A percentile compares a stretch with the other conserved stretches of the same genome.
Evolutionary conservation across 371 early-diverging fungal species (phyloP).

Genomic region (Dipsacomyces acuminosporus): DNA sequence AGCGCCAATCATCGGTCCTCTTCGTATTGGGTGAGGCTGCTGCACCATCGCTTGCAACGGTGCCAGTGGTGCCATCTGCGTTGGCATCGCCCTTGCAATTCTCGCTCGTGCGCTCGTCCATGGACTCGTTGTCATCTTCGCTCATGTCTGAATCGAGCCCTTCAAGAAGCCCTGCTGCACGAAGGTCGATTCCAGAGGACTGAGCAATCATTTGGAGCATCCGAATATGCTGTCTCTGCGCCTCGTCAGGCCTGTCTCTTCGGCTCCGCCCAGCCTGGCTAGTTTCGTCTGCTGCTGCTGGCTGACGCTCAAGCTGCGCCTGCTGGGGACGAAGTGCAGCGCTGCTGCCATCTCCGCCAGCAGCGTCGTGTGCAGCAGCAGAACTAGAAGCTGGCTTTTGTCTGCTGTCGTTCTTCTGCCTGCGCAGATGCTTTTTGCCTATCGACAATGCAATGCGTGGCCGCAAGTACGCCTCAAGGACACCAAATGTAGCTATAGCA

Average conservation of each 20-base stretch:
- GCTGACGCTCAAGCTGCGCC: slow-evolving; percentile 10
- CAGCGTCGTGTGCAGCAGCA: neutral
- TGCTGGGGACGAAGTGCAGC: slow-evolving; percentile 13
- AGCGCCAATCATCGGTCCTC: slow-evolving; percentile 13
- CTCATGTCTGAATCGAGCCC: slow-evolving; percentile 1
- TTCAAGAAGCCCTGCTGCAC: slow-evolving; percentile 22
- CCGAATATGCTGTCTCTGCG: slow-evolving; percentile 11
- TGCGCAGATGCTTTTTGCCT: neutral
- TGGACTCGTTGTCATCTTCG: neutral
- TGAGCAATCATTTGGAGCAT: slow-evolving; percentile 37
- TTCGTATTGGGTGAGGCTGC: too few species aligned
- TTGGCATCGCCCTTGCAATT: neutral
- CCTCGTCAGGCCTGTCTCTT: neutral
- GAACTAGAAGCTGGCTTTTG: neutral
- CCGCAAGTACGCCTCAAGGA: slow-evolving; percentile 71
- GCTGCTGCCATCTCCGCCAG: neutral
- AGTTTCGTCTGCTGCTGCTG: neutral
- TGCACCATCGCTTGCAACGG: neutral
- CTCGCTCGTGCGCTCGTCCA: neutral
- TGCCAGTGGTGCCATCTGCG: neutral
- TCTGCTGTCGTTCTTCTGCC: neutral
- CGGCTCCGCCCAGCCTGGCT: slow-evolving; percentile 1
- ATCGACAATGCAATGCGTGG: slow-evolving; percentile 49
- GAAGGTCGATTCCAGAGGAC: slow-evolving; percentile 29
- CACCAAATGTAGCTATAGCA: slow-evolving; percentile 76